Base-by-base conservation (phyloP, 2,329 filamentous ascomycete species). In the Monilinia fructicola region DNA sequence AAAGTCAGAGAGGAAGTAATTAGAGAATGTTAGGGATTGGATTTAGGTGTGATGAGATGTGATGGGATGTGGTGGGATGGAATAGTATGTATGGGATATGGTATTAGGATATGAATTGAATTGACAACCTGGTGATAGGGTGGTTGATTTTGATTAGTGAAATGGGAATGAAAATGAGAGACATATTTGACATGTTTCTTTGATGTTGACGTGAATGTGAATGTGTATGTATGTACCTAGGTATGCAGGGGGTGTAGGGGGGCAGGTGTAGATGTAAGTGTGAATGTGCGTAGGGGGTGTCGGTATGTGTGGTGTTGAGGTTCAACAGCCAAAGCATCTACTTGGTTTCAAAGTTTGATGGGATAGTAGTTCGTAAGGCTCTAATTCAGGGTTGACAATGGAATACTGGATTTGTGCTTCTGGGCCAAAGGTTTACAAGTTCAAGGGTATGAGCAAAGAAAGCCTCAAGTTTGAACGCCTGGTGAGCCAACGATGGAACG, bases 1-100 rank as follows among this genome's bases (percentile, higher is more conserved):
- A 12, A 18, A 31, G n/a, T 26, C 12, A 54, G n/a, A 12, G 50
- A 44, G 50, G 61, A 42, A 35, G 18, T 64, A 64, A 64, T 64
- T 46, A 18, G 12, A 40, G 50, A 23, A 2, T 35, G n/a, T 12
- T 38, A 38, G 12, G 18, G 31, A 23, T n/a, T 16, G 10, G n/a
- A 14, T 9, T 40, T 16, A 40, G 44, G n/a, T 40, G n/a, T 7
- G 11, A 56, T 56, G 9, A 4, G 35, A 56, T 56, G 16, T 35
- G 12, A 56, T 56, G 21, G 42, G 12, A 26, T 52, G 10, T 31
- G 50, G 16, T 64, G n/a, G 26, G n/a, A 31, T 35, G n/a, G 54
- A 28, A 35, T 59, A 9, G 55, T 23, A 46, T 9, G 55, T 16
- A 35, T 46, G 16, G 40, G 55, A 16, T 31, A 21, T 21, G 55